Conservation (phyloP, 2,329 filamentous ascomycete genomes). For the Ophiostoma ips region DNA sequence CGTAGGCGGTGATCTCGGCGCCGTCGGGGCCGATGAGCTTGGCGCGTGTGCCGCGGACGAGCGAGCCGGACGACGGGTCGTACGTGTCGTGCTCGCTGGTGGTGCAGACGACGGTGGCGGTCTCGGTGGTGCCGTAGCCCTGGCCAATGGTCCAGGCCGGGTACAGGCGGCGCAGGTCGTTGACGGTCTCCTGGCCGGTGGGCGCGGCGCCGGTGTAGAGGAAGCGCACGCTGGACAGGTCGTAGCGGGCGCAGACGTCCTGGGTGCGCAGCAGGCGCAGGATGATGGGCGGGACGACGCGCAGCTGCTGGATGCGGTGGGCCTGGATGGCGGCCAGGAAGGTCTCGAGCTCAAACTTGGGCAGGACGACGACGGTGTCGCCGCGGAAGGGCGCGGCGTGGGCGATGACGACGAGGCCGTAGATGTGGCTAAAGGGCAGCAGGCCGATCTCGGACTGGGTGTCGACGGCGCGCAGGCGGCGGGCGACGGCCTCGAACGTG, state of each 20-base stretch:
- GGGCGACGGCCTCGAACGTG: slow-evolving; percentile 25
- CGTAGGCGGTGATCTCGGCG: slow-evolving; percentile 46
- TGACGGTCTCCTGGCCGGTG: slow-evolving; percentile 56
- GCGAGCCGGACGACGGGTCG: slow-evolving; percentile 56
- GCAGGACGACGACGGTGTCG: slow-evolving; percentile 56
- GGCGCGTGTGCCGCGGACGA: slow-evolving; percentile 50
- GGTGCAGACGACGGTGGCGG: slow-evolving; percentile 52
- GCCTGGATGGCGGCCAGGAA: slow-evolving; percentile 50
- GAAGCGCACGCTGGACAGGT: slow-evolving; percentile 51
- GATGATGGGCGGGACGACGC: slow-evolving; percentile 65
- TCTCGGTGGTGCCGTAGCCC: slow-evolving; percentile 72
- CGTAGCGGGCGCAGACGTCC: slow-evolving; percentile 47
- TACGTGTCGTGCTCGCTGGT: slow-evolving; percentile 49
- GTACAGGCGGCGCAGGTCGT: slow-evolving; percentile 45
- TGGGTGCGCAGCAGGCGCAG: slow-evolving; percentile 58
- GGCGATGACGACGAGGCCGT: slow-evolving; percentile 56
- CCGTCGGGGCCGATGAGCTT: slow-evolving; percentile 57
- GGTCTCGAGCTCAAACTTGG: slow-evolving; percentile 54
- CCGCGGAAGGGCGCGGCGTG: slow-evolving; percentile 54
- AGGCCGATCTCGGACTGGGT: slow-evolving; percentile 41
- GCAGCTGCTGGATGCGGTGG: slow-evolving; percentile 52
- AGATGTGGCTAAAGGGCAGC: slow-evolving; percentile 67
- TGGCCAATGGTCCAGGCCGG: slow-evolving; percentile 52
- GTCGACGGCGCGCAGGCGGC: slow-evolving; percentile 18
- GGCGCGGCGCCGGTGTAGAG: slow-evolving; percentile 70